Evolutionary conservation across 257 asterid species (phyloP).

Genomic region (Primulina tabacum): DNA sequence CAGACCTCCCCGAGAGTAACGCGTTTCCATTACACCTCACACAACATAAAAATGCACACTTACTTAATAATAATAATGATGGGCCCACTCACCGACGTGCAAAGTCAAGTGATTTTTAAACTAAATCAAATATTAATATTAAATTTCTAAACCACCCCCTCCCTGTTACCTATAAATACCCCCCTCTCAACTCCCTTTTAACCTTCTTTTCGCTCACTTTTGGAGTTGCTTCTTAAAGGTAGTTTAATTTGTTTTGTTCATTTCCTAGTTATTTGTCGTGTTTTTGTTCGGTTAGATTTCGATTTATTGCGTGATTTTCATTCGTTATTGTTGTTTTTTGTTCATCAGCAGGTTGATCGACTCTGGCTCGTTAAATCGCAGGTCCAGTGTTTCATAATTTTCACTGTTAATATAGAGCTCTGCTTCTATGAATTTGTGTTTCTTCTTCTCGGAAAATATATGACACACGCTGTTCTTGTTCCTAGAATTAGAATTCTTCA

Average conservation of each 20-base stretch:
- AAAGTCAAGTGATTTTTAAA: too few species aligned
- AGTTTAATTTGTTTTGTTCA: neutral
- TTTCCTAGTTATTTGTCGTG: neutral
- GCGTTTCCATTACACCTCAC: too few species aligned
- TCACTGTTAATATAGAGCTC: neutral
- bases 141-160: too few species aligned
- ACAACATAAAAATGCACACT: too few species aligned
- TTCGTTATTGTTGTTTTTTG: neutral
- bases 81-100: too few species aligned
- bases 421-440: constrained; percentile 17
- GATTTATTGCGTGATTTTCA: neutral
- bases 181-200: accelerated
- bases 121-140: too few species aligned
- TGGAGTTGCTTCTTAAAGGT: constrained; percentile 19
- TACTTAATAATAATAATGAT: too few species aligned
- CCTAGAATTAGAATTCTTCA: constrained; percentile 56
- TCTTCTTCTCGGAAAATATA: constrained; percentile 25
- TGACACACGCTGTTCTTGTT: constrained; percentile 37
- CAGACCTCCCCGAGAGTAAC: too few species aligned
- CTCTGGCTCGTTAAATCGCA: neutral
- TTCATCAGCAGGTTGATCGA: constrained; percentile 25
- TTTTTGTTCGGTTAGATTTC: neutral
- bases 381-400: constrained; percentile 8
- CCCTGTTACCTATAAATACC: constrained; percentile 31
- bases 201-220: constrained; percentile 27